Base-by-base conservation (phyloP, 2,329 filamentous ascomycete genomes). In the Fusarium albidum region DNA sequence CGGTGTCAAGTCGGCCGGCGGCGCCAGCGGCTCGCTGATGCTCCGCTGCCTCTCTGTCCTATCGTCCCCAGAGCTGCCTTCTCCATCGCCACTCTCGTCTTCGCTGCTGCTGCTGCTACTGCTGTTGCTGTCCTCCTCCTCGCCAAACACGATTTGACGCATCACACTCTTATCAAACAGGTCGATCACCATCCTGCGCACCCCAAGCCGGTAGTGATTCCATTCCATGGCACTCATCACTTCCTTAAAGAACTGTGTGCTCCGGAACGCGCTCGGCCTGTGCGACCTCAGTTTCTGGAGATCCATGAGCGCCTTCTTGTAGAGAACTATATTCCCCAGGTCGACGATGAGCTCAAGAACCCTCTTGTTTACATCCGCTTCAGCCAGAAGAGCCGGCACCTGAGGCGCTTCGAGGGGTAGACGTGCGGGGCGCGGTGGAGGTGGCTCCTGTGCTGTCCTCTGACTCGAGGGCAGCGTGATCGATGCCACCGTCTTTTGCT, bases 141-240 rank as follows among this genome's bases (percentile, higher is more conserved):
- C 75, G 15, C 90, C 89, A 52, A 96, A 87, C 11, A 99, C 90
- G 55, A 97, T 90, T 61, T 86, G 85, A 59, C 92, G 82, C 74
- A 98, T 81, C 35, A 98, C 91, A 53, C 85, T 88, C 74, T 94
- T 95, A 68, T 98, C 94, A 67, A 99, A 99, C 17, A 99, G 77
- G 69, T 98, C 95, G 54, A 98, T 87, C 29, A 96, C 90, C 75
- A 96, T 93, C 38, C 94, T 88, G 57, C 94, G 89, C 25, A 96
- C 90, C 2, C 88, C 89, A 3, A 99, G 82, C 17, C 92, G 85
- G 73, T 95, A 98, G 69, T 96, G 92, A 66, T 96, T 94, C 63
- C 86, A 87, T 72, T 97, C 92, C 53, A 99, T 81, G 41, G 98
- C 81, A 9, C 85, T 84, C 79, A 99, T 87, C 39, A 95, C 87